Conservation (phyloP, 495 filamentous ascomycete genomes). For the Trichoderma asperelloides region DNA sequence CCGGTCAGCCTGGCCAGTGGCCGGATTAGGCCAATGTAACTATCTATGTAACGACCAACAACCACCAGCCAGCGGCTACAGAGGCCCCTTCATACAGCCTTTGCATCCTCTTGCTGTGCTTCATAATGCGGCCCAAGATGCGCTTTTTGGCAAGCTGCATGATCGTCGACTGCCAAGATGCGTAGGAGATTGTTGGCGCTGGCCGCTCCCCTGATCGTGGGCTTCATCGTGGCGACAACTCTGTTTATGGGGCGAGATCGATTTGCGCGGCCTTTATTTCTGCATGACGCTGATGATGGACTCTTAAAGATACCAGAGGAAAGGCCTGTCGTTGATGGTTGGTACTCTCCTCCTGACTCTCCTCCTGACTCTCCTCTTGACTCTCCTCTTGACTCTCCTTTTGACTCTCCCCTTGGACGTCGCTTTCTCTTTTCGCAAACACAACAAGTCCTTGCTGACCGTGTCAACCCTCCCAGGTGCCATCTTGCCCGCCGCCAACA, state of each 20-base stretch:
- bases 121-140: background rate
- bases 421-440: background rate
- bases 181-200: background rate
- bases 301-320: background rate
- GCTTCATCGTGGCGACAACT: background rate
- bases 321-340: background rate
- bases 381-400: too few species aligned
- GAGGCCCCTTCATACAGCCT: background rate
- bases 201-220: background rate
- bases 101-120: background rate
- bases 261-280: background rate
- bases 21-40: background rate
- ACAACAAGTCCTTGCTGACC: background rate
- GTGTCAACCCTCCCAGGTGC: background rate
- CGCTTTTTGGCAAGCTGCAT: background rate
- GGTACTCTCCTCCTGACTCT: background rate
- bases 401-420: background rate
- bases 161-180: background rate
- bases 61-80: background rate
- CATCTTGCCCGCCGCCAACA: conserved; percentile 3
- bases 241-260: background rate
- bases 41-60: background rate
- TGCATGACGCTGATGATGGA: background rate
- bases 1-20: background rate
- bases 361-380: too few species aligned